These are phyloP conservation scores for Umbellularia californica DNA, from an alignment of 164 flowering plant genomes.

Conservation along the genomic window DNA sequence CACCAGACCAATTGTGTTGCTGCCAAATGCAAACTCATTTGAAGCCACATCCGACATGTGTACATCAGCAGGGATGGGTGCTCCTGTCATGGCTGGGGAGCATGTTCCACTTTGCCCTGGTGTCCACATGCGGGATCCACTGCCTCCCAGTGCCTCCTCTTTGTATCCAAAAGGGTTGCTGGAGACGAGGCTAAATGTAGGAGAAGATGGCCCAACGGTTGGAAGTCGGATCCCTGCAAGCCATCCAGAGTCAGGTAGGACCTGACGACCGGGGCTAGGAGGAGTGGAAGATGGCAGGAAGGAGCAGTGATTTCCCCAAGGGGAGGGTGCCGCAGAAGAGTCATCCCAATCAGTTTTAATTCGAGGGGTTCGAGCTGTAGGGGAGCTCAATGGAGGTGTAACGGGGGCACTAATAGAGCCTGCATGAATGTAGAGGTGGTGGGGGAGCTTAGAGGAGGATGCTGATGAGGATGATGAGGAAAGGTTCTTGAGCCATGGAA, in stretches of 20 bases:
- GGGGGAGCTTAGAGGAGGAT: conserved; percentile 57
- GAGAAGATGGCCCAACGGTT: conserved; percentile 27
- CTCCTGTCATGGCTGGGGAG: conserved; percentile 73
- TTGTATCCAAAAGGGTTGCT: conserved; percentile 17
- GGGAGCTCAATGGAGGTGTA: conserved; percentile 90
- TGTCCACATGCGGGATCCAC: conserved; percentile 83
- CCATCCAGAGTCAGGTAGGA: conserved; percentile 73
- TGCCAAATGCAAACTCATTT: conserved; percentile 91
- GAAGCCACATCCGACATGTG: conserved; percentile 76
- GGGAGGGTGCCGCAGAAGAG: conserved; percentile 22
- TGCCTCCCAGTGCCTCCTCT: conserved; percentile 33
- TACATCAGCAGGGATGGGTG: conserved; percentile 63
- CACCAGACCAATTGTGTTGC: conserved; percentile 52
- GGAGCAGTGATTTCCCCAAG: conserved; percentile 41
- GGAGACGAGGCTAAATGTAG: conserved; percentile 18
- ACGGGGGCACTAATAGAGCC: conserved; percentile 96
- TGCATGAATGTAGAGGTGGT: conserved; percentile 52
- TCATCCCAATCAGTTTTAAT: conserved; percentile 64
- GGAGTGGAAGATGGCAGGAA: conserved; percentile 76
- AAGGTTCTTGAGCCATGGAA: conserved; percentile 94
- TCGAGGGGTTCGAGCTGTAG: conserved; percentile 68
- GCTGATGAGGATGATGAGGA: conserved; percentile 60
- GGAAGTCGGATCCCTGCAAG: conserved; percentile 29
- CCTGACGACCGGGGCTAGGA: conserved; percentile 70
- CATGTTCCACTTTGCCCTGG: conserved; percentile 97